Conservation (phyloP, 345 rosid genomes). For the Citrus australasica region DNA sequence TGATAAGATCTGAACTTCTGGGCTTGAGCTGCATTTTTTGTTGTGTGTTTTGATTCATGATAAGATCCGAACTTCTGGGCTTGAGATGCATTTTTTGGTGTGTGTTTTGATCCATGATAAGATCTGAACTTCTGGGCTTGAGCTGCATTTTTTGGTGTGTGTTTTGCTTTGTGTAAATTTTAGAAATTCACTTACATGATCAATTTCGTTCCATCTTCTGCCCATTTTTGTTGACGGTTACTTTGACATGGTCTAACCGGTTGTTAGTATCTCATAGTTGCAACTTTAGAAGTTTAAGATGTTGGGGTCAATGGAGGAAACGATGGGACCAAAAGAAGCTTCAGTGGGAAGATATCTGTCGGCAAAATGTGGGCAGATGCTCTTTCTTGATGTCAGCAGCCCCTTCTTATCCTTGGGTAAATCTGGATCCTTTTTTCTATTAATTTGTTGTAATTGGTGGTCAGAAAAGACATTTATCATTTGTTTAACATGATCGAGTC, state of each 20-base stretch:
- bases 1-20: too few species aligned
- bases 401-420: constrained; percentile 8
- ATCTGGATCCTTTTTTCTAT: neutral
- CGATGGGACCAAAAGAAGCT: constrained; percentile 9
- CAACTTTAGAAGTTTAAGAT: neutral
- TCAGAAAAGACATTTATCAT: constrained; percentile 8
- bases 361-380: neutral
- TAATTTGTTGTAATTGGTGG: neutral
- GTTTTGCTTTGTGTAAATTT: neutral
- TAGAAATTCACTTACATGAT: neutral
- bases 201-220: neutral
- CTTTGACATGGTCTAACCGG: neutral
- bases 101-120: neutral
- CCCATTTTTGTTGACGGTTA: neutral
- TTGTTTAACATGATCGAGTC: constrained; percentile 13
- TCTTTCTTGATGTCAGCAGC: constrained; percentile 14
- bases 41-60: too few species aligned
- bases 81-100: neutral
- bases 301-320: neutral
- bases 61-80: neutral
- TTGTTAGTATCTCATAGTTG: neutral
- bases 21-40: too few species aligned
- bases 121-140: neutral
- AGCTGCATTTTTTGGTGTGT: neutral
- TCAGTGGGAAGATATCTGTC: constrained; percentile 8